phyloP scores from a whole-genome alignment of 345 rosid species.

The Citrus reticulata region DNA sequence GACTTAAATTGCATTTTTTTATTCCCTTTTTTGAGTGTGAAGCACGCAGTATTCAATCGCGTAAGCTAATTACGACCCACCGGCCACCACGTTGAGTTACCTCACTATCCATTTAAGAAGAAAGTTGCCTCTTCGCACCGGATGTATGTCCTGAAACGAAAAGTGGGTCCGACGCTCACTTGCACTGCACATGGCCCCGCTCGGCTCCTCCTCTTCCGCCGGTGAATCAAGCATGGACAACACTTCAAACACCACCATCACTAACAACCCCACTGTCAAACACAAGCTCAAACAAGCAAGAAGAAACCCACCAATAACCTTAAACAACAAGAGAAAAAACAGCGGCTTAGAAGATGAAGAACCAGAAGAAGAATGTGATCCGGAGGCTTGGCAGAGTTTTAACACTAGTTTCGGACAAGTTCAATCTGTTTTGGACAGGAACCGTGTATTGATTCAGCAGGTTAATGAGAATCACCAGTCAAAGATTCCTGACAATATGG shows the following conservation, averaged over 20 bases:
- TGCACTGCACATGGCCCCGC: conserved; percentile 10
- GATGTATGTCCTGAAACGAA: neutral
- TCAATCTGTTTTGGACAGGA: conserved; percentile 79
- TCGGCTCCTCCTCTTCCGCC: conserved; percentile 13
- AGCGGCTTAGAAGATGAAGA: neutral
- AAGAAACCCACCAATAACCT: neutral
- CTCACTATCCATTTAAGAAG: neutral
- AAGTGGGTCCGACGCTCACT: neutral
- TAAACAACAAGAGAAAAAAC: conserved; percentile 17
- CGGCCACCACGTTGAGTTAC: neutral
- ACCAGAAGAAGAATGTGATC: conserved; percentile 36
- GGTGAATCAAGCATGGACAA: conserved; percentile 22
- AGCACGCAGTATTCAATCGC: neutral
- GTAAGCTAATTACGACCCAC: neutral
- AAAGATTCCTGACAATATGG: conserved; percentile 68
- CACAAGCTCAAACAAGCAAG: conserved; percentile 2
- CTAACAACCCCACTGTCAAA: neutral
- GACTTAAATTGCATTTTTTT: neutral
- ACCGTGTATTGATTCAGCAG: conserved; percentile 72
- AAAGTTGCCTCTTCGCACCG: neutral
- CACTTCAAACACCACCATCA: conserved; percentile 4
- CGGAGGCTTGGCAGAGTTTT: conserved; percentile 55
- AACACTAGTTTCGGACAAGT: conserved; percentile 56
- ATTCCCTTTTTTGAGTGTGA: neutral
- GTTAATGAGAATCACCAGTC: conserved; percentile 94